phyloP scores from a whole-genome alignment of 2,329 filamentous ascomycete species.

The Tolypocladium ophioglossoides region DNA sequence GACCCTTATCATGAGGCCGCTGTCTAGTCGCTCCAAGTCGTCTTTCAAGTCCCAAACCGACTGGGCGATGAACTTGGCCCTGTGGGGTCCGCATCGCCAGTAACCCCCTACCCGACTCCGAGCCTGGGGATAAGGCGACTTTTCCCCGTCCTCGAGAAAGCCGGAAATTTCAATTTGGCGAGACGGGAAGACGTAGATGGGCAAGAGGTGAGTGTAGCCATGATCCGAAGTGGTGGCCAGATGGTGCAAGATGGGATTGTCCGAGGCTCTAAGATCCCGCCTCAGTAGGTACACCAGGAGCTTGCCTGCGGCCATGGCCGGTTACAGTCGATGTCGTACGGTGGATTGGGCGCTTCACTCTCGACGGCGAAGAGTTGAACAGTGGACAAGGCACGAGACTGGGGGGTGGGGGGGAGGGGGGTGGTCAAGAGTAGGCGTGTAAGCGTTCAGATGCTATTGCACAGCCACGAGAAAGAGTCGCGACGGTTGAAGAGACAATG shows the following conservation, averaged over 20 bases:
- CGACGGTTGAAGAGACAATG: not conserved
- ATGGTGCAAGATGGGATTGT: conserved; percentile 63
- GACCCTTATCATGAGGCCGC: conserved; percentile 52
- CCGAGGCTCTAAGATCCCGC: conserved; percentile 60
- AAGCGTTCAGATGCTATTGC: not conserved
- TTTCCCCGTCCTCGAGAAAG: conserved; percentile 44
- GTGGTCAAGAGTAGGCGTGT: no score
- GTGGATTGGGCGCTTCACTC: not conserved
- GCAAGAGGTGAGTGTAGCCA: conserved; percentile 58
- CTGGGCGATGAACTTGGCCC: conserved; percentile 62
- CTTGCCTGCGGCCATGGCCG: conserved; percentile 26
- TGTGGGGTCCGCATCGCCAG: conserved; percentile 64
- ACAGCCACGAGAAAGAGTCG: not conserved
- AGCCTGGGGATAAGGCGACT: conserved; percentile 59
- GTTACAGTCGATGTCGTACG: not conserved
- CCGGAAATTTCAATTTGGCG: conserved; percentile 67
- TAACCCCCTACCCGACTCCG: conserved; percentile 54
- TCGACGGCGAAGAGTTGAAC: not conserved
- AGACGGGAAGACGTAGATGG: conserved; percentile 58
- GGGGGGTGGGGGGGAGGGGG: no score
- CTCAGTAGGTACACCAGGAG: conserved; percentile 63
- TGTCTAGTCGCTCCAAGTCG: conserved; percentile 46
- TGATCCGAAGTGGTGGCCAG: conserved; percentile 37
- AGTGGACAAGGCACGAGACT: not conserved
- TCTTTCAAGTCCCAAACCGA: conserved; percentile 63